Conservation (phyloP, 1,284 basidiomycete genomes). For the Anthracocystis walkeri region DNA sequence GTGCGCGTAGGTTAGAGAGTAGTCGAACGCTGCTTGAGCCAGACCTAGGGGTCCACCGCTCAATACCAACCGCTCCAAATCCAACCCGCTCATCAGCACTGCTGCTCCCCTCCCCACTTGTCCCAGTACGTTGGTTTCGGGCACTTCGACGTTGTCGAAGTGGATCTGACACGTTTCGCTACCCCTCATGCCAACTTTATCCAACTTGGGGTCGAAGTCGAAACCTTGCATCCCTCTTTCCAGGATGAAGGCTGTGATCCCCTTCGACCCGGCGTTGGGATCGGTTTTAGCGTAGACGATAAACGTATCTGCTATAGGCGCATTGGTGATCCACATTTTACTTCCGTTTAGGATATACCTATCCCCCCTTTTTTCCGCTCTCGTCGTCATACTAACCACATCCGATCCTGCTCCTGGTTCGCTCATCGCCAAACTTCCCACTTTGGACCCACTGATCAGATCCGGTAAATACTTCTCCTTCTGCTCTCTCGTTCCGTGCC, state of each 20-base stretch:
- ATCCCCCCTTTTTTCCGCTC: constrained; percentile 80
- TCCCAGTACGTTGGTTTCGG: constrained; percentile 84
- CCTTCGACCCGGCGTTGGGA: constrained; percentile 82
- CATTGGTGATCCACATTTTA: constrained; percentile 98
- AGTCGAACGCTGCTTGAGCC: constrained; percentile 94
- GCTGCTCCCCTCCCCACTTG: constrained; percentile 81
- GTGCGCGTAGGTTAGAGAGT: constrained; percentile 88
- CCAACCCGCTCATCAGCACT: constrained; percentile 93
- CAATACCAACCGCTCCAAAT: constrained; percentile 89
- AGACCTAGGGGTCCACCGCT: constrained; percentile 84
- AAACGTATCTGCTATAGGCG: constrained; percentile 86
- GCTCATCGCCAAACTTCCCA: constrained; percentile 93
- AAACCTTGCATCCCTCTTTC: constrained; percentile 86
- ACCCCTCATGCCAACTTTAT: constrained; percentile 96
- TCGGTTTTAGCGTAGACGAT: constrained; percentile 93
- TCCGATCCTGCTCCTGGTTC: constrained; percentile 91
- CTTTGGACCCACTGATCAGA: constrained; percentile 82
- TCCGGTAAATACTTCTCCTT: constrained; percentile 88
- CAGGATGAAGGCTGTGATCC: constrained; percentile 91
- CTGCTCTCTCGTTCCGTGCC: constrained; percentile 87
- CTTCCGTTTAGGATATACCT: constrained; percentile 86
- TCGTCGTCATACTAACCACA: constrained; percentile 87
- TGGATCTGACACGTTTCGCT: constrained; percentile 93
- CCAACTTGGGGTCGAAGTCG: constrained; percentile 87
- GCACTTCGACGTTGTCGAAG: constrained; percentile 89